Conservation (phyloP, 2,329 filamentous ascomycete genomes). For the Didymella sp. region DNA sequence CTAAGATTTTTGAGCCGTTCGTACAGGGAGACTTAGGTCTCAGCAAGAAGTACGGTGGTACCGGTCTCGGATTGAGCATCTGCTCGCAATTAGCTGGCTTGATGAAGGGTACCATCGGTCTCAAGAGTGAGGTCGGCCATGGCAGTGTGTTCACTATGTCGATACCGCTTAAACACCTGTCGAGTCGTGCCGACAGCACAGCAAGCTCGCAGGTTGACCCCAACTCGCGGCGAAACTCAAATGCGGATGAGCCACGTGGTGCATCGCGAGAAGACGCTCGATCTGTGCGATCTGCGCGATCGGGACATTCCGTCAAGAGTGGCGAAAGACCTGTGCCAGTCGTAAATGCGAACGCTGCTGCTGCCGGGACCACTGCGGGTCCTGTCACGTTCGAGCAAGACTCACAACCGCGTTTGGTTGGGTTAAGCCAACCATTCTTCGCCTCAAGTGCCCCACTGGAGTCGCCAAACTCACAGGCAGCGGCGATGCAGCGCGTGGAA, state of each 20-base stretch:
- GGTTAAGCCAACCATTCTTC: slow-evolving; percentile 85
- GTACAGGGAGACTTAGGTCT: slow-evolving; percentile 90
- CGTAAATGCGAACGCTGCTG: slow-evolving; percentile 19
- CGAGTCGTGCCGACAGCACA: slow-evolving; percentile 66
- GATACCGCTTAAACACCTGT: slow-evolving; percentile 79
- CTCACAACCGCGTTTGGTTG: slow-evolving; percentile 78
- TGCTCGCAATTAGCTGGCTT: slow-evolving; percentile 83
- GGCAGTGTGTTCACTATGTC: slow-evolving; percentile 84
- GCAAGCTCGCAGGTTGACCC: slow-evolving; percentile 48
- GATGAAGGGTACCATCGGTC: slow-evolving; percentile 78
- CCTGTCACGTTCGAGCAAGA: slow-evolving; percentile 62
- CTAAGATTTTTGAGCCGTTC: slow-evolving; percentile 91
- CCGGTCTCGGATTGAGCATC: slow-evolving; percentile 86
- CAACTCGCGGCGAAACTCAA: slow-evolving; percentile 36
- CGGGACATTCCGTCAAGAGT: slow-evolving; percentile 43
- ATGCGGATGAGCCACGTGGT: slow-evolving; percentile 35
- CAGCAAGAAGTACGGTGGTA: slow-evolving; percentile 89
- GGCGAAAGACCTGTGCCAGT: slow-evolving; percentile 31
- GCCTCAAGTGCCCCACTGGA: slow-evolving; percentile 57
- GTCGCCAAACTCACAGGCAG: slow-evolving; percentile 66
- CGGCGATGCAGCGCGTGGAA: slow-evolving; percentile 69
- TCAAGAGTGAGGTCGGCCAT: slow-evolving; percentile 74
- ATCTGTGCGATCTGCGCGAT: slow-evolving; percentile 36
- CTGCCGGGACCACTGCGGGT: slow-evolving; percentile 25
- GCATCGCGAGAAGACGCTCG: slow-evolving; percentile 41